phyloP scores from a whole-genome alignment of 345 rosid genomes.

The Anastatica hierochuntica region DNA sequence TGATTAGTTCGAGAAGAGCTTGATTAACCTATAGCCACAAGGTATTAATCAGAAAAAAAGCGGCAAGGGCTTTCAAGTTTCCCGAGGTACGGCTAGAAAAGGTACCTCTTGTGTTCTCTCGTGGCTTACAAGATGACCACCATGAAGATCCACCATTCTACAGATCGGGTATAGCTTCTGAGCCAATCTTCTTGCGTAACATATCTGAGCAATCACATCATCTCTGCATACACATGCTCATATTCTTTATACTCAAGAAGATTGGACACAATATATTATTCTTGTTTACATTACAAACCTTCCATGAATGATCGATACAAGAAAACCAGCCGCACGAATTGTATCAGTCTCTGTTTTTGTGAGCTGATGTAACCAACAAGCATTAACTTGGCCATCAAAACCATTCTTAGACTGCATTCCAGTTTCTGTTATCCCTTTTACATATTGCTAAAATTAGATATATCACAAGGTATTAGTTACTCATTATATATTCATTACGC shows the following conservation, averaged over 20 bases:
- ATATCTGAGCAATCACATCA: constrained; percentile 88
- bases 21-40: constrained; percentile 68
- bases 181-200: constrained; percentile 76
- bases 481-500: neutral
- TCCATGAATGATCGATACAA: constrained; percentile 89
- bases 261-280: neutral
- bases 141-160: constrained; percentile 90
- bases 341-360: constrained; percentile 45
- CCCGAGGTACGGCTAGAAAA: constrained; percentile 9
- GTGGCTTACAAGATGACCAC: constrained; percentile 95
- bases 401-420: constrained; percentile 89
- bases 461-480: too few relatives aligned
- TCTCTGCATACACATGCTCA: constrained; percentile 38
- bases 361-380: constrained; percentile 91
- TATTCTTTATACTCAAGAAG: too few relatives aligned
- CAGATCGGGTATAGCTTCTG: constrained; percentile 69
- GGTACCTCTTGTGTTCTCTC: constrained; percentile 87
- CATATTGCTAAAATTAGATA: constrained; percentile 98
- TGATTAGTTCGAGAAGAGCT: constrained; percentile 62
- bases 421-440: constrained; percentile 75
- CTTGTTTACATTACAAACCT: constrained; percentile 35
- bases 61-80: neutral
- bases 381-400: constrained; percentile 86
- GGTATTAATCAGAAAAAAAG: neutral
- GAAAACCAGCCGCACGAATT: constrained; percentile 67